Evolutionary conservation across 257 asterid species (phyloP), one percentile per base, ranked within the genome.

Genomic region (Phtheirospermum japonicum): DNA sequence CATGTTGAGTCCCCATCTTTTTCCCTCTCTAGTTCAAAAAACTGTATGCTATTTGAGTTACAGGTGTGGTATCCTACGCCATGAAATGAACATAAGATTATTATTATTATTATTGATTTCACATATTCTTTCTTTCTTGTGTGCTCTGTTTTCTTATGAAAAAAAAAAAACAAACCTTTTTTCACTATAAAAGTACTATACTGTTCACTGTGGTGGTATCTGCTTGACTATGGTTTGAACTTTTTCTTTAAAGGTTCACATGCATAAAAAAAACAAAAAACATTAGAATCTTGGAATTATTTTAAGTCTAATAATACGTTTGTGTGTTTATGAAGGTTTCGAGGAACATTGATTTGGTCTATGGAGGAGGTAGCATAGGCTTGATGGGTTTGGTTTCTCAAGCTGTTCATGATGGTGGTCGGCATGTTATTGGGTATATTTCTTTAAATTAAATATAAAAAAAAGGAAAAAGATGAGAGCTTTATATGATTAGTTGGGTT

Each of bases 321-420:
- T 49, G 57, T 49, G 57, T 18, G 31, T 56, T 81, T 82, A 1
- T 49, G 17, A 50, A 50, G 57, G 57, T 50, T 50, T 19, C 57
- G 7, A 82, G 71, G 67, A 76, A 73, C 83, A 81, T 81, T 75
- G 86, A 81, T 81, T 77, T 81, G 82, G 86, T 81, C 63, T 81
- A 81, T 61, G 86, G 86, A 26, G 86, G 86, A 45, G 86, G 86
- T 13, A 81, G 83, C 83, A 77, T 81, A 77, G 87, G 87, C 64
- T 66, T 82, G 46, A 82, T 82, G 87, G 87, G 87, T 23, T 63
- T 82, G 76, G 87, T 82, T 59, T 82, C 87, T 34, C 84, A 82
- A 71, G 84, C 87, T 32, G 87, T 82, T 76, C 87, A 82, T 76
- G 82, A 78, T 71, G 87, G 87, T n/a, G 87, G 87, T 65, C 72